phyloP scores from a whole-genome alignment of 192 early-diverging fungal genomes.

The Podila horticola region DNA sequence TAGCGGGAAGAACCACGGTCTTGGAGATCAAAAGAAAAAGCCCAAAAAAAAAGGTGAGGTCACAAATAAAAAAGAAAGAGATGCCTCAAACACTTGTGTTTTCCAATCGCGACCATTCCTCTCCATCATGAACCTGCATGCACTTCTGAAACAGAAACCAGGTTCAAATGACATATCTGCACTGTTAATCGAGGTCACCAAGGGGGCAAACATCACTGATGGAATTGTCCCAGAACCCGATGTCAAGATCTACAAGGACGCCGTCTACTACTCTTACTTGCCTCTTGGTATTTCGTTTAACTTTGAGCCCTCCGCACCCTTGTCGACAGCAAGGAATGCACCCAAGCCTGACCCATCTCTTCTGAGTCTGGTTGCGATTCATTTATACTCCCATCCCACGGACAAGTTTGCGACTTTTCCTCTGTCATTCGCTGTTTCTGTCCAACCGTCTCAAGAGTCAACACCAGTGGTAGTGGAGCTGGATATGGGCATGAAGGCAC shows the following conservation, averaged over 20 bases:
- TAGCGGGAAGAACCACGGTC: not conserved
- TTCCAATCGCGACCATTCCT: too few relatives aligned
- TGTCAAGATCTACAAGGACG: constrained; percentile 52
- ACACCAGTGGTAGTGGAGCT: constrained; percentile 1
- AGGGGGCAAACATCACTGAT: not conserved
- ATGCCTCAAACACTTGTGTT: too few relatives aligned
- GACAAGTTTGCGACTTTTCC: constrained; percentile 56
- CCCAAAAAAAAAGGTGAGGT: too few relatives aligned
- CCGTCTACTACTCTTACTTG: constrained; percentile 52
- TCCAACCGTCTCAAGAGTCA: not conserved
- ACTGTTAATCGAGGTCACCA: not conserved
- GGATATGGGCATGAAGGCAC: constrained; percentile 32
- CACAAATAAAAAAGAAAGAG: not conserved
- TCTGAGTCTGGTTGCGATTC: constrained; percentile 51
- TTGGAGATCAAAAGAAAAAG: not conserved
- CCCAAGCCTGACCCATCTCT: constrained; percentile 3
- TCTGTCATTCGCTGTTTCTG: constrained; percentile 13
- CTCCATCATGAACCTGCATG: constrained; percentile 26
- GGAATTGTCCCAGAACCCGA: constrained; percentile 13
- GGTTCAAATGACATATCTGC: not conserved
- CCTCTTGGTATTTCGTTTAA: constrained; percentile 56
- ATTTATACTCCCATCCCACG: constrained; percentile 52
- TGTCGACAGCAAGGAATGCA: not conserved
- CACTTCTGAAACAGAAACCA: constrained; percentile 21
- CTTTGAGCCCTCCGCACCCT: constrained; percentile 29